These are phyloP conservation scores for Rheum nobile DNA, from an alignment of 148 eudicot species.

Conservation along the genomic window DNA sequence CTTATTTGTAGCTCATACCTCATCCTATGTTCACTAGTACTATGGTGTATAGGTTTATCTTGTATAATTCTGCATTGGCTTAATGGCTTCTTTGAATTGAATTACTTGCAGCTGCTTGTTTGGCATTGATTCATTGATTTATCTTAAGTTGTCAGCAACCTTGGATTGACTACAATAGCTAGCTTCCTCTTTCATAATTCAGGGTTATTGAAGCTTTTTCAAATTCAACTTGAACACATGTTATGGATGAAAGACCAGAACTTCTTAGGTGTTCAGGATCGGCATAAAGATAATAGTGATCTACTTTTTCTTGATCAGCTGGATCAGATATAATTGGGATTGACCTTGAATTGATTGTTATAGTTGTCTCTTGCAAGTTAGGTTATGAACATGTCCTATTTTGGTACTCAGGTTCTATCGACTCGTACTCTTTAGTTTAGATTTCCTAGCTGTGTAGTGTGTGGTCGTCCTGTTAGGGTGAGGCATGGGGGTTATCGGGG, in stretches of 20 bases:
- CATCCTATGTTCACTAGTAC: too few species aligned
- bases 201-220: not conserved
- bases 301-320: not conserved
- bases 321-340: not conserved
- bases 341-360: not conserved
- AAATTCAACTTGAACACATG: not conserved
- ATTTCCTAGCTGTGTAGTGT: not conserved
- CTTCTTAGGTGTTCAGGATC: not conserved
- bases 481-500: not conserved
- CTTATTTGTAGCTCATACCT: too few species aligned
- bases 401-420: not conserved
- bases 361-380: not conserved
- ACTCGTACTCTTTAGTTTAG: too few species aligned
- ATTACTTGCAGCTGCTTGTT: too few species aligned
- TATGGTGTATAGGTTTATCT: too few species aligned
- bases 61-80: too few species aligned
- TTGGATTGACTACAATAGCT: not conserved
- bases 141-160: too few species aligned
- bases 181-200: not conserved
- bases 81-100: too few species aligned
- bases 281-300: not conserved
- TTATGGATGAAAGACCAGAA: not conserved
- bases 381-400: not conserved
- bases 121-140: too few species aligned
- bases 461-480: not conserved